Percentiles rank a stretch among this genome's conserved stretches.
Evolutionary conservation across 1,139 yeast species (phyloP).

Genomic region (Yamadazyma membranifaciens): DNA sequence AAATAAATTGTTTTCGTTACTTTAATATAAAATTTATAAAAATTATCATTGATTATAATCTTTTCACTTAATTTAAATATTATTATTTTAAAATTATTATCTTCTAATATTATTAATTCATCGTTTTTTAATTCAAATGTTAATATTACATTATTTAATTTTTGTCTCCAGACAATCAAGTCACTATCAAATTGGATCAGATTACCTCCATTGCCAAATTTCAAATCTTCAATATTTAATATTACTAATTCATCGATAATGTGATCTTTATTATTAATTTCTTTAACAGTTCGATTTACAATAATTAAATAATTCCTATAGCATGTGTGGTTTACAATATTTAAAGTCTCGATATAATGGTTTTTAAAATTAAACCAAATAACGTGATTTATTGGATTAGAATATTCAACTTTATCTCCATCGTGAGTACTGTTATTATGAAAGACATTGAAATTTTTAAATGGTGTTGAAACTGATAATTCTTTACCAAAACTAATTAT

Average conservation of each 20-base stretch:
- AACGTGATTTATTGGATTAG: slow-evolving; percentile 28
- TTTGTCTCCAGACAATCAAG: slow-evolving; percentile 40
- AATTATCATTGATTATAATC: slow-evolving; percentile 17
- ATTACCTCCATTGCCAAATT: slow-evolving; percentile 36
- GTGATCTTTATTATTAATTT: slow-evolving; percentile 14
- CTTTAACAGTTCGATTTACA: slow-evolving; percentile 28
- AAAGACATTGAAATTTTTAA: slow-evolving; percentile 15
- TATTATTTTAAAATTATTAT: slow-evolving; percentile 30
- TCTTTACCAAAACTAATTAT: slow-evolving; percentile 30
- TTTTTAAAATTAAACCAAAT: slow-evolving; percentile 43
- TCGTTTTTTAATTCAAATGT: slow-evolving; percentile 20
- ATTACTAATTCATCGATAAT: slow-evolving; percentile 39
- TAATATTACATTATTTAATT: slow-evolving; percentile 29
- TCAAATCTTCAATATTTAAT: slow-evolving; percentile 31
- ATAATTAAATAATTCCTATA: slow-evolving; percentile 33
- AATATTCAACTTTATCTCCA: background rate
- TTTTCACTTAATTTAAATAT: slow-evolving; percentile 27
- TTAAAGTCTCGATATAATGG: slow-evolving; percentile 32
- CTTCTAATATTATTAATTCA: slow-evolving; percentile 28
- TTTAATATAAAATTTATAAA: slow-evolving; percentile 32
- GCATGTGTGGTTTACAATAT: slow-evolving; percentile 38
- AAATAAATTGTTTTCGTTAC: slow-evolving; percentile 38
- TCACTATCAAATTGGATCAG: slow-evolving; percentile 39
- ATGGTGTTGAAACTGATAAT: slow-evolving; percentile 40
- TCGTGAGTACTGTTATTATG: background rate